phyloP scores from a whole-genome alignment of 73 alveolate species.

The Paramecium bursaria region DNA sequence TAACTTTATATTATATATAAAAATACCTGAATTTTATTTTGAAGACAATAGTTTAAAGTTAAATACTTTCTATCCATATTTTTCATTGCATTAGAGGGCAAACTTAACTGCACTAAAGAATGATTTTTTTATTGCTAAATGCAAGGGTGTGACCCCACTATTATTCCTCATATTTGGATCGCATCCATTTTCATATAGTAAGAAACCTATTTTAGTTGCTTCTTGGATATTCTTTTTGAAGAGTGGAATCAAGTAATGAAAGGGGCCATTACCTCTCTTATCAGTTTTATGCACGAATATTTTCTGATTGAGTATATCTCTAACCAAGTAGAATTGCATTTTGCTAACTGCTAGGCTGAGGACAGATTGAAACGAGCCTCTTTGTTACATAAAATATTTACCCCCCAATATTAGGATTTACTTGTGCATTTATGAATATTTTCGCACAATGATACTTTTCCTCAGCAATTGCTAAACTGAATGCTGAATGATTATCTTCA shows the following conservation, averaged over 20 bases:
- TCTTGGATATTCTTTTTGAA: conserved; percentile 27
- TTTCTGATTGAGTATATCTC: conserved; percentile 20
- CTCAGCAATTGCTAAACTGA: conserved; percentile 26
- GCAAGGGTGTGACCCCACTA: conserved; percentile 21
- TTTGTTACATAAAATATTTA: neutral
- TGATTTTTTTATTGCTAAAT: conserved; percentile 42
- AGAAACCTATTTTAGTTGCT: conserved; percentile 46
- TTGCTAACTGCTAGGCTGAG: conserved; percentile 15
- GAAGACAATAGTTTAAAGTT: conserved; percentile 17
- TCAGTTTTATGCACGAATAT: conserved; percentile 21
- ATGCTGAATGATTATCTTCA: conserved; percentile 31
- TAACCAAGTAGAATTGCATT: conserved; percentile 17
- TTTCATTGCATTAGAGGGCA: conserved; percentile 15
- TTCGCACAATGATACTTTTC: conserved; percentile 60
- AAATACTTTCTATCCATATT: neutral
- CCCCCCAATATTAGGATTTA: conserved; percentile 51
- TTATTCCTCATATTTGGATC: conserved; percentile 44
- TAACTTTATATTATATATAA: neutral
- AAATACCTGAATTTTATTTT: conserved; percentile 33
- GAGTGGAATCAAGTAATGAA: conserved; percentile 29
- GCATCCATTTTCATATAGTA: conserved; percentile 2
- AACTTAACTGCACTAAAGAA: conserved; percentile 1
- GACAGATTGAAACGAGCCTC: conserved; percentile 11
- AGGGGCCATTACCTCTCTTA: conserved; percentile 59
- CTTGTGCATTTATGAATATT: conserved; percentile 7